Evolutionary conservation across 306 rosid genomes (phyloP), one percentile per base, ranked within the genome.

Genomic region (Vigna nakashimae): DNA sequence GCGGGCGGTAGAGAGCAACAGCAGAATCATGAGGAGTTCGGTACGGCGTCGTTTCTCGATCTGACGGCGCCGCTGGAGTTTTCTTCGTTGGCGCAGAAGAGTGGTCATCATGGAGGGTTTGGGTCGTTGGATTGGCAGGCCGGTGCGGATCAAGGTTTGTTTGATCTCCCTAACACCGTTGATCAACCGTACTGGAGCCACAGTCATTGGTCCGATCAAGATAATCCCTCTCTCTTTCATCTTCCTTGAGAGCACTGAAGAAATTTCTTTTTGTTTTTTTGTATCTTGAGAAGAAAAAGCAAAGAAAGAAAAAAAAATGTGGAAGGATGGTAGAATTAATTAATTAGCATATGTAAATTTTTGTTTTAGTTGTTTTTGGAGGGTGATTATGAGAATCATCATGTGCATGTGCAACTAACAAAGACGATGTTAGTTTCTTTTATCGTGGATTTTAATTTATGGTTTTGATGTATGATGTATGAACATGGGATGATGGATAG

Each of bases 131-230:
- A 93, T 85, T 93, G 98, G 98, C 87, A 87, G 24, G 63, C 83
- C 8, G 56, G 75, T 52, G 80, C 69, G 0, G 97, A 85, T 86
- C 91, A 91, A 70, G 83, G 82, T 56, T 32, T 90, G 83, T 90
- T 87, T 71, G 97, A 93, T 85, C 90, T 91, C 24, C 79, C 91
- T 12, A 85, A 79, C 82, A 65, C 79, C 82, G 91, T 86, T 30
- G 98, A 91, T 90, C 97, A 91, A 40, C 56, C 83, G 9, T 93
- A 91, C 84, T 93, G 98, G 98, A 81, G 80, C 50, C 93, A 87
- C 18, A 32, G 85, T 82, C 90, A 89, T 14, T 94, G 97, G 98
- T 59, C 74, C 11, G 91, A 90, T 84, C 97, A 88, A 58, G 90
- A 87, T 60, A 88, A 82, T 62, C 65, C 85, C 6, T 57, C 73